Base-by-base conservation (phyloP, 805 yeast species). In the Wickerhamomyces subpelliculosus region DNA sequence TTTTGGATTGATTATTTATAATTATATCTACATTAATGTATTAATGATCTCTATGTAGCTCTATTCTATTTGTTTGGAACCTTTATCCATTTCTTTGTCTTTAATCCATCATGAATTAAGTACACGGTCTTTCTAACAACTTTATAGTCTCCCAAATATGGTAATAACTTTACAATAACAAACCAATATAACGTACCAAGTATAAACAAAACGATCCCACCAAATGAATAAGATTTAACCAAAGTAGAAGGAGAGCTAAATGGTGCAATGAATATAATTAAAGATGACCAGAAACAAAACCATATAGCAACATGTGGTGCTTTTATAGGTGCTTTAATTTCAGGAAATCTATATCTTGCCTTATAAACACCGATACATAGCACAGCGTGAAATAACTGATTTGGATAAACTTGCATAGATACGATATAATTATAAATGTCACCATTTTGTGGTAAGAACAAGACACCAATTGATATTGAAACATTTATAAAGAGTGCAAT, bases 301-400 rank as follows among this genome's bases (percentile, higher is more conserved):
- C 39, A 19, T 10, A 44, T 35, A 8, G 45, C 26, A 2, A 68
- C 8, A 7, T 60, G 46, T 3, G 70, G 60, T 0, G 82, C 68
- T 38, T 68, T 63, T n/a, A 77, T 73, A 2, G 74, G 68, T 0
- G 83, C 73, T 20, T 44, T 55, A 14, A 67, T 51, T 1, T 64
- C 65, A 0, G 76, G 75, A 35, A 70, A 63, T 37, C 74, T 61
- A 26, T 44, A 55, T 43, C 84, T 64, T 16, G 75, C 56, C 10
- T 79, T 60, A 29, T 78, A 68, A 1, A 80, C 52, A 0, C 86
- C 87, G 16, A 73, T 45, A 1, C 80, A 75, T 1, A 73, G 67
- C 11, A 78, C 53, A 0, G 70, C 70, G 17, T 72, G 61, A 41
- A 77, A 77, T 17, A 67, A 45, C 38, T 68, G 74, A 39, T 61